phyloP scores from a whole-genome alignment of 2,329 filamentous ascomycete species.

The Curvularia hawaiiensis region DNA sequence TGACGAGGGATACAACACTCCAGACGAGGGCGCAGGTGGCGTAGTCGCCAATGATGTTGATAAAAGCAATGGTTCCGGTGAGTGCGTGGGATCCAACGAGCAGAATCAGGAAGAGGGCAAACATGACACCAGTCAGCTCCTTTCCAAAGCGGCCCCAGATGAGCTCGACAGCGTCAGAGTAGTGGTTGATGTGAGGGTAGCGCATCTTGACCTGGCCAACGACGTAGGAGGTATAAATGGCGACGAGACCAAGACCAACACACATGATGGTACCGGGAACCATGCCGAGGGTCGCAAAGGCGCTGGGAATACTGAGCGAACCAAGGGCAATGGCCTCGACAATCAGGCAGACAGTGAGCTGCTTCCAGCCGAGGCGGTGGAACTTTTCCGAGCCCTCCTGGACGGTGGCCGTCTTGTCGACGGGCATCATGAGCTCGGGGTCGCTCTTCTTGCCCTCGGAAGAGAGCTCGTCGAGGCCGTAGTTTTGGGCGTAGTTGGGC shows the following conservation, averaged over 20 bases:
- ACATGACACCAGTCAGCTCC: slow-evolving; percentile 64
- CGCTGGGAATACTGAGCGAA: slow-evolving; percentile 52
- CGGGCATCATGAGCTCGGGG: slow-evolving; percentile 36
- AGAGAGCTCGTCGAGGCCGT: slow-evolving; percentile 29
- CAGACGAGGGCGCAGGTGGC: slow-evolving; percentile 68
- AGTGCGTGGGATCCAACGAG: slow-evolving; percentile 73
- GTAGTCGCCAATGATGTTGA: slow-evolving; percentile 66
- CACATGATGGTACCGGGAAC: slow-evolving; percentile 52
- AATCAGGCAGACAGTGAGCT: slow-evolving; percentile 56
- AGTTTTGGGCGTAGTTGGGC: slow-evolving; percentile 24
- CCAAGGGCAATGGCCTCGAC: slow-evolving; percentile 58
- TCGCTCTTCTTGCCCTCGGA: slow-evolving; percentile 43
- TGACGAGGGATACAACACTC: slow-evolving; percentile 63
- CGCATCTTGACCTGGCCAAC: slow-evolving; percentile 64
- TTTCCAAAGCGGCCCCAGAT: slow-evolving; percentile 60
- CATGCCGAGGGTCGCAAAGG: slow-evolving; percentile 55
- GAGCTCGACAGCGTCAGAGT: slow-evolving; percentile 71
- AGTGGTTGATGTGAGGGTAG: slow-evolving; percentile 67
- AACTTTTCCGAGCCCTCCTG: slow-evolving; percentile 49
- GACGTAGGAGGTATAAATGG: slow-evolving; percentile 66
- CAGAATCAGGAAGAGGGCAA: slow-evolving; percentile 53
- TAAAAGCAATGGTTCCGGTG: slow-evolving; percentile 70
- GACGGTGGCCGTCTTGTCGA: slow-evolving; percentile 40
- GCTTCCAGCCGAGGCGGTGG: slow-evolving; percentile 56
- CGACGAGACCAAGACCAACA: slow-evolving; percentile 59